A percentile compares a stretch with the other conserved stretches of the same genome.
phyloP scores from a whole-genome alignment of 371 early-diverging fungal species.

The Mortierella sp. region DNA sequence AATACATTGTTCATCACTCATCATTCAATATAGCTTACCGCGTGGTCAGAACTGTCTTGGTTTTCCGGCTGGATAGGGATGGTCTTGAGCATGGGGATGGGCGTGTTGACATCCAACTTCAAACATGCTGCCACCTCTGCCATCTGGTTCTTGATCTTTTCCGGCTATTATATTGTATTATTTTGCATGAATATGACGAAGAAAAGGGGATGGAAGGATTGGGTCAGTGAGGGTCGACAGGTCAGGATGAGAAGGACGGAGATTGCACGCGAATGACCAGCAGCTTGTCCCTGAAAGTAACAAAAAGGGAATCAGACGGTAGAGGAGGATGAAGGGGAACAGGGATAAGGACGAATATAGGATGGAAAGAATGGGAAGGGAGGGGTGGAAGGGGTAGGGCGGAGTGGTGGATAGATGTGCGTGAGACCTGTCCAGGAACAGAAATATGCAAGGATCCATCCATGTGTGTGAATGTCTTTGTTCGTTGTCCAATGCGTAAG shows the following conservation, averaged over 20 bases:
- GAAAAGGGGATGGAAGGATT: not conserved
- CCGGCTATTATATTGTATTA: constrained; percentile 26
- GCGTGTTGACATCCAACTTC: constrained; percentile 42
- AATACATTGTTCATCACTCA: not conserved
- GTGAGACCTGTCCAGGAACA: constrained; percentile 1
- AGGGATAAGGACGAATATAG: not conserved
- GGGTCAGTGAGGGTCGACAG: not conserved
- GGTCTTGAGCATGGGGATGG: constrained; percentile 57
- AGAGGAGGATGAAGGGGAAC: not conserved
- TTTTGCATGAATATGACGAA: constrained; percentile 6
- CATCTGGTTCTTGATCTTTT: constrained; percentile 59
- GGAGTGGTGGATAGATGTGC: not conserved
- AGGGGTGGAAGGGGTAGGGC: not conserved
- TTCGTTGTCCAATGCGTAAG: not conserved
- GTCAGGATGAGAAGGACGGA: not conserved
- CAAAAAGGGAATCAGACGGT: not conserved
- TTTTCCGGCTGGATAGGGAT: constrained; percentile 42
- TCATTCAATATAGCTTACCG: constrained; percentile 21
- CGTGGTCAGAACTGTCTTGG: constrained; percentile 27
- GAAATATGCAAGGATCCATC: not conserved
- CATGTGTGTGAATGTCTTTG: not conserved
- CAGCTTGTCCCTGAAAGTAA: not conserved
- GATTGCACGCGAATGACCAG: not conserved
- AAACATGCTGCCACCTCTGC: constrained; percentile 54
- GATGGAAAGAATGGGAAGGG: not conserved